Evolutionary conservation across 345 rosid genomes (phyloP).

Genomic region (Citrus australasica): DNA sequence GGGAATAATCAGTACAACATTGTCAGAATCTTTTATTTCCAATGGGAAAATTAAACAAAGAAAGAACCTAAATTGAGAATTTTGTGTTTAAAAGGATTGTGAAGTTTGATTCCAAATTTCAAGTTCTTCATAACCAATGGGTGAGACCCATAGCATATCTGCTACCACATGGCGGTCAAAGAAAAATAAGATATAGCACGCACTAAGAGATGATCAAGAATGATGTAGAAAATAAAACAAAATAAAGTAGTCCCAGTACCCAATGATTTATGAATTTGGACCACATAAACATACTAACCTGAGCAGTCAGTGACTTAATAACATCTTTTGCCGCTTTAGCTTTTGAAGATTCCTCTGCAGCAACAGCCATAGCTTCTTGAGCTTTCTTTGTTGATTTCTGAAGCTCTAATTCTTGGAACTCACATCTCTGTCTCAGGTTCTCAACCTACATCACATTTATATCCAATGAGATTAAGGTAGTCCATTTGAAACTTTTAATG

Average conservation of each 20-base stretch:
- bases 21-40: background rate
- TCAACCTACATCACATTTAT: conserved; percentile 56
- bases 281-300: conserved; percentile 44
- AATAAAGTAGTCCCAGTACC: background rate
- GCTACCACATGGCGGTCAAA: background rate
- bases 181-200: background rate
- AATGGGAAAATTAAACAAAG: background rate
- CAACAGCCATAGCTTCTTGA: conserved; percentile 73
- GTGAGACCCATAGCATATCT: background rate
- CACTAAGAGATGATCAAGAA: background rate
- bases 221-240: background rate
- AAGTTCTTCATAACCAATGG: background rate
- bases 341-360: conserved; percentile 80
- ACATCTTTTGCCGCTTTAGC: conserved; percentile 94
- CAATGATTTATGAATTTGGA: background rate
- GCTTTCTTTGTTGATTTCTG: conserved; percentile 71
- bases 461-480: conserved; percentile 13
- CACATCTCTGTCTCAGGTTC: conserved; percentile 68
- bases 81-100: background rate
- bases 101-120: background rate
- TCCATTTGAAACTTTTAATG: background rate
- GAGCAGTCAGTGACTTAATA: conserved; percentile 87
- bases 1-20: conserved; percentile 1
- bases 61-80: background rate
- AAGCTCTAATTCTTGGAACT: conserved; percentile 83